phyloP scores from a whole-genome alignment of 2,329 filamentous ascomycete genomes.

The Alternaria sp. region DNA sequence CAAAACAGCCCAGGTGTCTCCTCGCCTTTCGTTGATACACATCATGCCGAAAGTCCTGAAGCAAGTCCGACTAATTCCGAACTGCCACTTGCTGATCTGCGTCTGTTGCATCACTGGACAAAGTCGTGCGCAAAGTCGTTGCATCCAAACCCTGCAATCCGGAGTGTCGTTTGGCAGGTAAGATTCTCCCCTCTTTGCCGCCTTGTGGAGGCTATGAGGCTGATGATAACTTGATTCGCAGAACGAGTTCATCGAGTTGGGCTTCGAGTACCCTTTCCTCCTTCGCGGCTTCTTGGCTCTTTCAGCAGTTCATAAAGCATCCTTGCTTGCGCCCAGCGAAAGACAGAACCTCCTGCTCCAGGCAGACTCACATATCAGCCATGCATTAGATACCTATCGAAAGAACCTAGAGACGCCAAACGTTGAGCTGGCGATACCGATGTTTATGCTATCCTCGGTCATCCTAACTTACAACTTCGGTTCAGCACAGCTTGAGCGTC shows the following conservation, averaged over 20 bases:
- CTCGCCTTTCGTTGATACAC: slow-evolving; percentile 16
- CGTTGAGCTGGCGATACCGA: slow-evolving; percentile 33
- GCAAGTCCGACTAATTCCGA: slow-evolving; percentile 18
- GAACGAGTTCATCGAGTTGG: slow-evolving; percentile 33
- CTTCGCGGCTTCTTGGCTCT: slow-evolving; percentile 43
- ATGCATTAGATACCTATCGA: slow-evolving; percentile 34
- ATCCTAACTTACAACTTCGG: slow-evolving; percentile 43
- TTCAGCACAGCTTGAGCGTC: slow-evolving; percentile 36
- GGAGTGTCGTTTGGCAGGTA: slow-evolving; percentile 25
- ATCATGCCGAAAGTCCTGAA: slow-evolving; percentile 16
- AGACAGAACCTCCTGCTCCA: slow-evolving; percentile 35
- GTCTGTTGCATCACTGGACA: slow-evolving; percentile 42
- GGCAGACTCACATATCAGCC: slow-evolving; percentile 41
- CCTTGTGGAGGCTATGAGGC: not conserved
- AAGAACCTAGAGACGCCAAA: slow-evolving; percentile 33
- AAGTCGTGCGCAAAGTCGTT: slow-evolving; percentile 32
- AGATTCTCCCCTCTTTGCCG: not conserved
- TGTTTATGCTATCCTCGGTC: slow-evolving; percentile 42
- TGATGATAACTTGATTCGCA: not conserved
- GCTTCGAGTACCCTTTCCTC: slow-evolving; percentile 40
- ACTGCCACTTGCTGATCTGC: slow-evolving; percentile 39
- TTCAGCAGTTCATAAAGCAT: slow-evolving; percentile 40
- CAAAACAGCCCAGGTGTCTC: slow-evolving; percentile 25
- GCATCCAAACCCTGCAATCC: slow-evolving; percentile 24
- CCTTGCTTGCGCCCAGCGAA: slow-evolving; percentile 29